Conservation (phyloP, 331 rosid genomes). For the Arachis monticola region DNA sequence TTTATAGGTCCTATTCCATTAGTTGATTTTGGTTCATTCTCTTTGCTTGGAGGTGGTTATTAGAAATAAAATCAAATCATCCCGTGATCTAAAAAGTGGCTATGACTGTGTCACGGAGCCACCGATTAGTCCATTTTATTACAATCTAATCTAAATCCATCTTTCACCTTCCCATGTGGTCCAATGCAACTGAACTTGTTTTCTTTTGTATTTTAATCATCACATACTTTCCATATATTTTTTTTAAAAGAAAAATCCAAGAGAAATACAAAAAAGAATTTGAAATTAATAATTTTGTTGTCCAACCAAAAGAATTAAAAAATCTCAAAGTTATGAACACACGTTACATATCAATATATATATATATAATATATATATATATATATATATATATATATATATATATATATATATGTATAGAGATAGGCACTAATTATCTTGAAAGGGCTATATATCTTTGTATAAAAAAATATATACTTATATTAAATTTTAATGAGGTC, state of each 20-base stretch:
- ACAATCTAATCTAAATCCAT: slow-evolving; percentile 35
- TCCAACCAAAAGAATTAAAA: slow-evolving; percentile 8
- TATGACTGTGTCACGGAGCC: slow-evolving; percentile 34
- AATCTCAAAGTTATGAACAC: slow-evolving; percentile 10
- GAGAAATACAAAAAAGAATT: neutral
- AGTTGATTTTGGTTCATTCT: too few species aligned
- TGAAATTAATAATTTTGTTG: neutral
- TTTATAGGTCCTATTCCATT: neutral
- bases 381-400: too few species aligned
- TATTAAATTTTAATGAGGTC: slow-evolving; percentile 17
- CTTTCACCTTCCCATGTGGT: slow-evolving; percentile 48
- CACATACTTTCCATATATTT: neutral
- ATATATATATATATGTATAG: neutral
- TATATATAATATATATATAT: too few species aligned
- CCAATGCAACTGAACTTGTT: slow-evolving; percentile 24
- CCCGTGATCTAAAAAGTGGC: slow-evolving; percentile 49
- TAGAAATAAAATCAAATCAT: neutral
- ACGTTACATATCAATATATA: too few species aligned
- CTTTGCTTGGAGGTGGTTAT: slow-evolving; percentile 2
- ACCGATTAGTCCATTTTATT: slow-evolving; percentile 46
- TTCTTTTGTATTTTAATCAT: slow-evolving; percentile 19
- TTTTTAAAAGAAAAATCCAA: neutral
- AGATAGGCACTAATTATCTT: slow-evolving; percentile 30
- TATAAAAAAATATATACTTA: neutral
- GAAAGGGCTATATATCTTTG: slow-evolving; percentile 17